These are phyloP conservation scores for Sporisorium iseilematis-ciliati DNA, from an alignment of 1,284 basidiomycete species.

Conservation along the genomic window DNA sequence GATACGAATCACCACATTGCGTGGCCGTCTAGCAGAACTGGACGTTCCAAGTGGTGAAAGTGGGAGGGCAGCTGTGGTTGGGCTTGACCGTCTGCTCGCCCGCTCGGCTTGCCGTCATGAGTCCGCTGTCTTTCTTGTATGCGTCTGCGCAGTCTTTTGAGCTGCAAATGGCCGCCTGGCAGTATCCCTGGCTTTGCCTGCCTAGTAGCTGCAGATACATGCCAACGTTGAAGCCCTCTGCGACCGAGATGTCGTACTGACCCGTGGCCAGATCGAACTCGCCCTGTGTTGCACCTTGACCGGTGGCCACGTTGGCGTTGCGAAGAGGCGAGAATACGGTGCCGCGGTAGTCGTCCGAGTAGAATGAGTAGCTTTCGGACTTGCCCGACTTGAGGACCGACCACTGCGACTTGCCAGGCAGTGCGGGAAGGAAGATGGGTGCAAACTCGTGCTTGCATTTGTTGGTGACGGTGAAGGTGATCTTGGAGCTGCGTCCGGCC, in stretches of 20 bases:
- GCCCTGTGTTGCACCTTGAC: constrained; percentile 41
- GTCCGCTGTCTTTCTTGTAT: constrained; percentile 33
- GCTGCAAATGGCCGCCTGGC: constrained; percentile 35
- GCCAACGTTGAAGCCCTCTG: constrained; percentile 44
- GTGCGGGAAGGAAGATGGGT: constrained; percentile 42
- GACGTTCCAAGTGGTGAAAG: constrained; percentile 41
- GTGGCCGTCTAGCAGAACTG: constrained; percentile 39
- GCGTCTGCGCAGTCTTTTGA: constrained; percentile 36
- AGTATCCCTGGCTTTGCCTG: constrained; percentile 33
- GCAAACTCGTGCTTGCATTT: constrained; percentile 50
- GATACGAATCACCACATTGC: background rate
- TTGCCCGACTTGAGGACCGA: constrained; percentile 28
- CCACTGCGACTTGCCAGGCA: constrained; percentile 41
- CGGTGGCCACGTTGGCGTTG: constrained; percentile 27
- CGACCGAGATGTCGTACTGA: constrained; percentile 47
- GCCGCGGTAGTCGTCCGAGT: constrained; percentile 46
- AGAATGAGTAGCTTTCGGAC: constrained; percentile 31
- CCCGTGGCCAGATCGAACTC: constrained; percentile 37
- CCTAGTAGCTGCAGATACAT: constrained; percentile 37
- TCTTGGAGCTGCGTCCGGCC: constrained; percentile 38
- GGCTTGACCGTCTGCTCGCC: constrained; percentile 34
- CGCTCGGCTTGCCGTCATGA: constrained; percentile 22
- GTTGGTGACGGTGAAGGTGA: constrained; percentile 48
- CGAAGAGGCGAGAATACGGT: constrained; percentile 48
- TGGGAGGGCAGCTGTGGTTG: constrained; percentile 47